Percentiles rank a stretch among this genome's conserved stretches.
Conservation (phyloP, 2,329 filamentous ascomycete genomes). For the Periconia digitata region DNA sequence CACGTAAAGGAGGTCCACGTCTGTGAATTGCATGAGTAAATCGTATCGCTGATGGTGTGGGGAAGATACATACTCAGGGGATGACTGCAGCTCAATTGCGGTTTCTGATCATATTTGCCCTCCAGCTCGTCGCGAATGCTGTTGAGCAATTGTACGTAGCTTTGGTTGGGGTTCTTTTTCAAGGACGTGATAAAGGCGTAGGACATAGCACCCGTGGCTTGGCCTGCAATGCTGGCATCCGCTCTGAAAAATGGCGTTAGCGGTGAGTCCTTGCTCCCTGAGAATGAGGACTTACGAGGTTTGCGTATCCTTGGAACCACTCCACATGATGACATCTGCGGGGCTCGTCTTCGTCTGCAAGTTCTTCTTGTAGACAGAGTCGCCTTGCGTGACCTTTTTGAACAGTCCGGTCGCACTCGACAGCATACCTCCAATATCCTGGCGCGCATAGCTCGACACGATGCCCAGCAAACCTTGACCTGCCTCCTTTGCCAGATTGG, state of each 20-base stretch:
- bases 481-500: conserved; percentile 78
- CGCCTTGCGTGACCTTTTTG: conserved; percentile 82
- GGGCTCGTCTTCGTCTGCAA: conserved; percentile 88
- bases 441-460: conserved; percentile 76
- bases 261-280: background rate
- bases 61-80: conserved; percentile 70
- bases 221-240: conserved; percentile 82
- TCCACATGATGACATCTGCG: conserved; percentile 98
- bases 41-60: conserved; percentile 1
- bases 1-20: conserved; percentile 49
- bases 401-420: conserved; percentile 79
- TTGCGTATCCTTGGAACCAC: conserved; percentile 92
- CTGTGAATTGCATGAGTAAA: conserved; percentile 23
- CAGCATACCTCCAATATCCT: conserved; percentile 81
- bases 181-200: conserved; percentile 93
- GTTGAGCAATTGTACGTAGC: conserved; percentile 93
- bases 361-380: conserved; percentile 77
- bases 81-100: conserved; percentile 94
- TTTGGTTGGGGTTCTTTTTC: conserved; percentile 92
- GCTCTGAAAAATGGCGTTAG: conserved; percentile 57
- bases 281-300: conserved; percentile 68
- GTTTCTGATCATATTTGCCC: conserved; percentile 89
- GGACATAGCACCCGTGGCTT: conserved; percentile 97
- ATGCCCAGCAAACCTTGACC: conserved; percentile 70
- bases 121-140: conserved; percentile 88